Conservation (phyloP, 1,284 basidiomycete species). For the Ustilago cynodontis region DNA sequence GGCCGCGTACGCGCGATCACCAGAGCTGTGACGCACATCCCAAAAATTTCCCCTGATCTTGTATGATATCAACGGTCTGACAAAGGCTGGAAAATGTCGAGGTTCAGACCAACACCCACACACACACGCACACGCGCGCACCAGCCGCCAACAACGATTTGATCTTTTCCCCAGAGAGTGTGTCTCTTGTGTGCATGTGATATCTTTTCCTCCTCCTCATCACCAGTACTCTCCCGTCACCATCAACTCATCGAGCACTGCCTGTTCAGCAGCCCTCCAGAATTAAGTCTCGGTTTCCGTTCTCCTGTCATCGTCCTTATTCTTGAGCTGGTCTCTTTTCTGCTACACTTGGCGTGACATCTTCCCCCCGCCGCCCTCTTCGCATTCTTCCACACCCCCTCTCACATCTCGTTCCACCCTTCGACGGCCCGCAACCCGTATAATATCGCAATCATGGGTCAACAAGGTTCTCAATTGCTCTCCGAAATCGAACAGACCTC, state of each 20-base stretch:
- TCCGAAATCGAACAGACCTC: slow-evolving; percentile 92
- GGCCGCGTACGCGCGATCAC: slow-evolving; percentile 52
- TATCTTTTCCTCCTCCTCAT: not conserved
- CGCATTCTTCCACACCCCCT: not conserved
- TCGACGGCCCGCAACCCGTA: not conserved
- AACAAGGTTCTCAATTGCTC: slow-evolving; percentile 86
- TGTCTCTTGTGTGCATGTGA: not conserved
- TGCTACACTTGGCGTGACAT: not conserved
- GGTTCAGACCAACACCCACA: not conserved
- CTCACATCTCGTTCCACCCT: not conserved
- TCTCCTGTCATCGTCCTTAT: not conserved
- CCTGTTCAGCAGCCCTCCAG: not conserved
- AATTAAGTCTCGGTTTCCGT: not conserved
- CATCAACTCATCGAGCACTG: not conserved
- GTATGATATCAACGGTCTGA: not conserved
- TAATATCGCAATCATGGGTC: slow-evolving; percentile 67
- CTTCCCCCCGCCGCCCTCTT: not conserved
- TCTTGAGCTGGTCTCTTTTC: slow-evolving; percentile 15
- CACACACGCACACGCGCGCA: not conserved
- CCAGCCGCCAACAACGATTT: not conserved
- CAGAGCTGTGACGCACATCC: not conserved
- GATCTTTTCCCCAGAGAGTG: too few relatives aligned
- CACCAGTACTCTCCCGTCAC: not conserved
- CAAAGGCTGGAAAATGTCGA: not conserved
- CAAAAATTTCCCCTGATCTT: not conserved